Evolutionary conservation across 1,284 basidiomycete genomes (phyloP), one percentile per base, ranked within the genome.

Genomic region (Cryptococcus floricola): DNA sequence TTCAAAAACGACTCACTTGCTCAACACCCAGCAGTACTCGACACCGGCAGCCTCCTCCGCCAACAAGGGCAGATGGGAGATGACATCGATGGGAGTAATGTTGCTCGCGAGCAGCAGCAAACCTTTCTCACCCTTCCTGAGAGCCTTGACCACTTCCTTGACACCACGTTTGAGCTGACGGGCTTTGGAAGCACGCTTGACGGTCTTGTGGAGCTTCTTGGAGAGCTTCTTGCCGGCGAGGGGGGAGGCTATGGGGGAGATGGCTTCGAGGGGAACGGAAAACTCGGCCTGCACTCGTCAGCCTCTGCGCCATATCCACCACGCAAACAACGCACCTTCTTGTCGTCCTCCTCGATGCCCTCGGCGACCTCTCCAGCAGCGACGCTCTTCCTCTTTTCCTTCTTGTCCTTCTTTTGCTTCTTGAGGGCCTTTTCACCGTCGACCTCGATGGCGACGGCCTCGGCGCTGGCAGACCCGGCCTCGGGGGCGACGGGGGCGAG

Each of bases 61-160:
- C 68, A 98, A 81, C 34, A 98, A 81, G 14, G 96, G 96, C 54
- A 99, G 82, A 79, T 98, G 96, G 23, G 92, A 94, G 66, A 98
- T 89, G 66, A 99, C 97, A 78, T 99, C 96, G 68, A 98, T 88
- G 25, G 96, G 96, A 48, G 89, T 94, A 73, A 98, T 98, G 78
- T 98, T 96, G 43, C 89, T 94, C 5, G 96, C 96, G 55, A 99
- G 84, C 54, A 99, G 81, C 45, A 98, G 85, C 25, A 99, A 81
- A 18, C 93, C 93, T 81, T 89, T 91, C 76, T 97, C 93, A 54
- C 92, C 92, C 76, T 97, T 97, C 53, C 92, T 83, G 50, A 97
- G 88, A 2, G 91, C 90, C 77, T 97, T 97, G 53, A 95, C 91
- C 38, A 97, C 90, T 76, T 97, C 93, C 79, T 97, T 97, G 51